phyloP scores from a whole-genome alignment of 1,139 yeast genomes.

The Nakaseomyces bracarensis region DNA sequence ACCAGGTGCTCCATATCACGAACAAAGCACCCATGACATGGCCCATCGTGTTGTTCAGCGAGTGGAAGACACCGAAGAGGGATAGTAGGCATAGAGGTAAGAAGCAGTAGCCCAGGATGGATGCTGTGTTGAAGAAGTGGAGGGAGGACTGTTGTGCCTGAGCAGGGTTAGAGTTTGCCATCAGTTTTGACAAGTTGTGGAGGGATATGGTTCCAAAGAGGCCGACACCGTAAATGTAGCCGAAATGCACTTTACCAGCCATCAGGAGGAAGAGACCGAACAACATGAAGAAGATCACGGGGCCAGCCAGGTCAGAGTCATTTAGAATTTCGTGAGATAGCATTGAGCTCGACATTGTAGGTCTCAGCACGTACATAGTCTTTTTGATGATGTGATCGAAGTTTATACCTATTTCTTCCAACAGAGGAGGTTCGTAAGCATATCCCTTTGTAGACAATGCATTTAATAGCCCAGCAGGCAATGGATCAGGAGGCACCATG shows the following conservation, averaged over 20 bases:
- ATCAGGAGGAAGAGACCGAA: slow-evolving; percentile 79
- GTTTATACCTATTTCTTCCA: slow-evolving; percentile 90
- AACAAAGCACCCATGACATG: slow-evolving; percentile 60
- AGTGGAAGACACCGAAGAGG: slow-evolving; percentile 58
- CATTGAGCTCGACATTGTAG: slow-evolving; percentile 46
- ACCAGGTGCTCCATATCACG: slow-evolving; percentile 89
- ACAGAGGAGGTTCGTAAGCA: slow-evolving; percentile 84
- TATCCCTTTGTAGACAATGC: slow-evolving; percentile 94
- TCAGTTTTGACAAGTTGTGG: slow-evolving; percentile 75
- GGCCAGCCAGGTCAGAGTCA: slow-evolving; percentile 94
- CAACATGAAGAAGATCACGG: slow-evolving; percentile 75
- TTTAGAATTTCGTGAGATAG: slow-evolving; percentile 58
- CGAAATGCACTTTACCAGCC: slow-evolving; percentile 91
- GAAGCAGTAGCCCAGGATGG: slow-evolving; percentile 89
- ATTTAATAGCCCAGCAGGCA: slow-evolving; percentile 73
- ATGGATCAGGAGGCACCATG: slow-evolving; percentile 34
- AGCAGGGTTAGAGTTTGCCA: slow-evolving; percentile 37
- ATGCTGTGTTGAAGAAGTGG: slow-evolving; percentile 42
- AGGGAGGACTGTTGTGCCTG: slow-evolving; percentile 20
- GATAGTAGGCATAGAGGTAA: slow-evolving; percentile 80
- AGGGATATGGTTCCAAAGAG: slow-evolving; percentile 80
- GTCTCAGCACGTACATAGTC: slow-evolving; percentile 81
- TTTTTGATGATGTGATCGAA: slow-evolving; percentile 79
- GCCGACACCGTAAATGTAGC: slow-evolving; percentile 95
- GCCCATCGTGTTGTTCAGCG: slow-evolving; percentile 68